Conservation (phyloP, 805 yeast species). For the Candida michaelii region DNA sequence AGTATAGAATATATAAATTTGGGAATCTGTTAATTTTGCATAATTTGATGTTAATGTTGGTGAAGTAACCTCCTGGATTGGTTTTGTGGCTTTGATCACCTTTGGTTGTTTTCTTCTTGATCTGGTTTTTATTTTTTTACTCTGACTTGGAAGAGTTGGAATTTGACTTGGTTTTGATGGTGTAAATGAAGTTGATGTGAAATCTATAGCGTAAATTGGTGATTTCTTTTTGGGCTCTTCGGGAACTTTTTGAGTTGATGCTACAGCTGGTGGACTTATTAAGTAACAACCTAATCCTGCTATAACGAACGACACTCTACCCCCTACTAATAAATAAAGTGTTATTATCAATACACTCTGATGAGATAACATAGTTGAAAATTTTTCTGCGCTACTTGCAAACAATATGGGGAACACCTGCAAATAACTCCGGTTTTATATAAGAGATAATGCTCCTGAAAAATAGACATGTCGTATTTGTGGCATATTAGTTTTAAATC, state of each 20-base stretch:
- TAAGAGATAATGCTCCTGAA: too few relatives aligned
- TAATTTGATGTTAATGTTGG: slow-evolving; percentile 39
- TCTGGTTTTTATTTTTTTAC: slow-evolving; percentile 14
- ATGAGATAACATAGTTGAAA: slow-evolving; percentile 11
- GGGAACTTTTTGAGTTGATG: too few relatives aligned
- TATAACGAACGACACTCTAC: slow-evolving; percentile 38
- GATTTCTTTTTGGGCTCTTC: slow-evolving; percentile 20
- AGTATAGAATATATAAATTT: slow-evolving; percentile 72
- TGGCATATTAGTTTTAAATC: too few relatives aligned
- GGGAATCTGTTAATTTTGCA: slow-evolving; percentile 48
- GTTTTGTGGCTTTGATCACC: slow-evolving; percentile 40
- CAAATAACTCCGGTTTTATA: too few relatives aligned
- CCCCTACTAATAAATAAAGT: slow-evolving; percentile 40
- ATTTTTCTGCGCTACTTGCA: slow-evolving; percentile 10
- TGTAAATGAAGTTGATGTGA: slow-evolving; percentile 35
- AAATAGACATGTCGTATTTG: too few relatives aligned
- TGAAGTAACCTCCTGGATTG: slow-evolving; percentile 20
- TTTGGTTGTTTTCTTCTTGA: slow-evolving; percentile 27
- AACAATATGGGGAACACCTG: not conserved
- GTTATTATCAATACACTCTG: slow-evolving; percentile 11
- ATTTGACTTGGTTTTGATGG: slow-evolving; percentile 22
- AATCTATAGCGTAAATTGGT: slow-evolving; percentile 43
- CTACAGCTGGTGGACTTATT: not conserved
- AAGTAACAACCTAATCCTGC: slow-evolving; percentile 10
- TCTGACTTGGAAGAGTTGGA: slow-evolving; percentile 12